These are phyloP conservation scores for Beauveria pseudobassiana DNA, from an alignment of 2,329 filamentous ascomycete species.

Conservation along the genomic window DNA sequence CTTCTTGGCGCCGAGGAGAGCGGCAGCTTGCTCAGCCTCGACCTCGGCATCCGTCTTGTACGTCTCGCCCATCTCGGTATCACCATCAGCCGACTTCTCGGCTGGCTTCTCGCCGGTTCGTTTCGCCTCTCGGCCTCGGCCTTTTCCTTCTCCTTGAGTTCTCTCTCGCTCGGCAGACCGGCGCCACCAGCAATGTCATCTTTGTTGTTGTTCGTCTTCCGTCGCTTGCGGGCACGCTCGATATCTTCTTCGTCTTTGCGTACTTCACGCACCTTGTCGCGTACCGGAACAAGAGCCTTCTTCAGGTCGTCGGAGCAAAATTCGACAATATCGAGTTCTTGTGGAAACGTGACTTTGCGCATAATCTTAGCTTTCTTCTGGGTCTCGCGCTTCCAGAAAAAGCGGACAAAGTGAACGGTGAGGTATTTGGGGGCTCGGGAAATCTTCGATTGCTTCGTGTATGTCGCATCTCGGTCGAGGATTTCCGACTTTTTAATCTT, in stretches of 20 bases:
- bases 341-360: slow-evolving; percentile 94
- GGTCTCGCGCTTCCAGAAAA: slow-evolving; percentile 93
- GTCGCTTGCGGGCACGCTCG: slow-evolving; percentile 83
- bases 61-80: slow-evolving; percentile 66
- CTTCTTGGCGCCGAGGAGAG: slow-evolving; percentile 75
- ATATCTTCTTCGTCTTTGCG: slow-evolving; percentile 93
- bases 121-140: slow-evolving; percentile 38
- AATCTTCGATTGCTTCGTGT: slow-evolving; percentile 88
- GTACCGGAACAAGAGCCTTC: slow-evolving; percentile 77
- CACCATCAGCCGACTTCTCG: slow-evolving; percentile 44
- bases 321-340: slow-evolving; percentile 86
- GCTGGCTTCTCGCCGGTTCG: slow-evolving; percentile 28
- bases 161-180: slow-evolving; percentile 43
- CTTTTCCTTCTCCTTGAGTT: slow-evolving; percentile 43
- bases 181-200: slow-evolving; percentile 40
- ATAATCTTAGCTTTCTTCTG: slow-evolving; percentile 99
- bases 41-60: slow-evolving; percentile 94
- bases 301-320: slow-evolving; percentile 90
- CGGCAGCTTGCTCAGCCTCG: slow-evolving; percentile 73
- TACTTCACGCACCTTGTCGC: slow-evolving; percentile 92
- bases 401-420: slow-evolving; percentile 93
- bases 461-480: slow-evolving; percentile 70
- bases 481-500: slow-evolving; percentile 76
- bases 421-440: slow-evolving; percentile 88
- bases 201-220: slow-evolving; percentile 58